Evolutionary conservation across 2,329 filamentous ascomycete species (phyloP).

Genomic region (Madurella fahalii): DNA sequence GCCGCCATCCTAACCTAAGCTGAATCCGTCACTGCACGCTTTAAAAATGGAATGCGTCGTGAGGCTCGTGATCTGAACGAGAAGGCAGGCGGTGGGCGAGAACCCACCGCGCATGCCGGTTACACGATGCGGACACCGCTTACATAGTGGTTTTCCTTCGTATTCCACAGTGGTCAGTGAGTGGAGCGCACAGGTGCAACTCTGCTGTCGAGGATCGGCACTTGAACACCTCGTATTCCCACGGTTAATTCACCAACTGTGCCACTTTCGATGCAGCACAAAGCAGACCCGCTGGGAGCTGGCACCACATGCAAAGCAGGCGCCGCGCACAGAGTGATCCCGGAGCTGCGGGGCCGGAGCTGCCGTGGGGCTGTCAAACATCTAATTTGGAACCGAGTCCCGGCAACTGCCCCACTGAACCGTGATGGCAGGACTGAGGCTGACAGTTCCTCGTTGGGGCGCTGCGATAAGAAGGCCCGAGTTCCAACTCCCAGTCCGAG

Average conservation of each 20-base stretch:
- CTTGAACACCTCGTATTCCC: conserved; percentile 9
- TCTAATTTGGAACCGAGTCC: neutral
- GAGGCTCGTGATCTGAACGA: neutral
- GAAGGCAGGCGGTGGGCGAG: neutral
- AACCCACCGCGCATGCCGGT: neutral
- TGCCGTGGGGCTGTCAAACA: neutral
- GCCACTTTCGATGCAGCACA: conserved; percentile 3
- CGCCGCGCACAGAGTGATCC: neutral
- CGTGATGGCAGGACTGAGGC: no score
- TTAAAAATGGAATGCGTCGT: neutral
- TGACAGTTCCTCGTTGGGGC: no score
- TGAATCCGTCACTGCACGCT: neutral
- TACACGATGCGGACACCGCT: neutral
- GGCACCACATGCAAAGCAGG: neutral
- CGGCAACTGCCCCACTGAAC: no score
- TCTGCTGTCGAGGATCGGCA: conserved; percentile 4
- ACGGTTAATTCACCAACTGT: conserved; percentile 3
- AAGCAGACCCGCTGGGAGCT: neutral
- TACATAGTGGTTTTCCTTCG: conserved; percentile 1
- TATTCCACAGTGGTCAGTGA: neutral
- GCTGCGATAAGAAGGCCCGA: no score
- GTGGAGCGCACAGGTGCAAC: neutral
- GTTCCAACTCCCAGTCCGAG: no score
- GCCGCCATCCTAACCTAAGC: neutral
- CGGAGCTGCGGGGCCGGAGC: neutral